phyloP scores from a whole-genome alignment of 2,329 filamentous ascomycete genomes.

The Fusarium coffeatum region DNA sequence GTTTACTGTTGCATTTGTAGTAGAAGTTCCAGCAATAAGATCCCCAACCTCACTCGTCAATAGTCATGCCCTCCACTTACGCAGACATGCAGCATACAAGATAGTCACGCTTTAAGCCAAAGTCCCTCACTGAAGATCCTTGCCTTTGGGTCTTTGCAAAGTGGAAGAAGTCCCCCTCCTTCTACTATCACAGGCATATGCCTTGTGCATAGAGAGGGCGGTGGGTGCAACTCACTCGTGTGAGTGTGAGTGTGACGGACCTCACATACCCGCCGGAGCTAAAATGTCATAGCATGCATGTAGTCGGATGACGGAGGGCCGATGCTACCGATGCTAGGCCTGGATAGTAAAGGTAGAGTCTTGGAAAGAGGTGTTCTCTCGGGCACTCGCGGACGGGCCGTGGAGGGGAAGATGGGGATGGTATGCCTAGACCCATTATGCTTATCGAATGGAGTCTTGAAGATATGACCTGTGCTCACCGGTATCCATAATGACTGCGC shows the following conservation, averaged over 20 bases:
- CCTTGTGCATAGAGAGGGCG: constrained; percentile 18
- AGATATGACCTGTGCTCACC: background rate
- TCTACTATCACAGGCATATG: constrained; percentile 13
- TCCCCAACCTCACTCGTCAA: constrained; percentile 2
- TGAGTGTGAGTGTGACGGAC: constrained; percentile 39
- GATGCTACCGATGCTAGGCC: constrained; percentile 39
- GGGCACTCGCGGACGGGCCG: constrained; percentile 47
- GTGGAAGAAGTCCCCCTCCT: constrained; percentile 1
- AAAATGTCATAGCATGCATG: constrained; percentile 45
- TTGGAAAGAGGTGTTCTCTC: constrained; percentile 11
- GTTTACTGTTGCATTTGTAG: background rate
- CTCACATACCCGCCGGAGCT: constrained; percentile 49
- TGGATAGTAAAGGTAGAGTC: constrained; percentile 25
- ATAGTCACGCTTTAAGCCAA: constrained; percentile 14
- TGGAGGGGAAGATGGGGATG: constrained; percentile 34
- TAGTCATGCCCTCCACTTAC: constrained; percentile 2
- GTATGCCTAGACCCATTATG: constrained; percentile 31
- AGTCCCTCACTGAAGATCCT: constrained; percentile 13
- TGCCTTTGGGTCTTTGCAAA: background rate
- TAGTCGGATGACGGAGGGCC: constrained; percentile 35
- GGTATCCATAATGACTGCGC: constrained; percentile 1
- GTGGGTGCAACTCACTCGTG: background rate
- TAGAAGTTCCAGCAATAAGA: constrained; percentile 5
- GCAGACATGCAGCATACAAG: constrained; percentile 8
- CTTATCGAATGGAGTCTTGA: constrained; percentile 17